Percentiles rank a stretch among this genome's conserved stretches.
phyloP scores from a whole-genome alignment of 106 monocot genomes.

The Phalaenopsis equestris region DNA sequence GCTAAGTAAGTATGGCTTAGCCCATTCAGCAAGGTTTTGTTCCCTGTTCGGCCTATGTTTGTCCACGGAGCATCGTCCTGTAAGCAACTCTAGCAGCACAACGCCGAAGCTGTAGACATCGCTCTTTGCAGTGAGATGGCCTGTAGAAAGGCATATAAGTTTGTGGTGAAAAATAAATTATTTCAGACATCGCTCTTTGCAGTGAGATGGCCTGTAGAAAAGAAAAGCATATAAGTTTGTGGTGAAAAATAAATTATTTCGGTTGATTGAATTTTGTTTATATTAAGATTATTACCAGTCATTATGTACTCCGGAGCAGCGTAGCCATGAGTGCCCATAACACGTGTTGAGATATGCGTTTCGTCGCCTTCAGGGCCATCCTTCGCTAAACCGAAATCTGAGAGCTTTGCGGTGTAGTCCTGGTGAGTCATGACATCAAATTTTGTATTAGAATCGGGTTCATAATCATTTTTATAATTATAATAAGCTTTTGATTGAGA shows the following conservation, averaged over 20 bases:
- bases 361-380: slow-evolving; percentile 72
- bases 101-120: slow-evolving; percentile 92
- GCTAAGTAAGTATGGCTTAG: slow-evolving; percentile 33
- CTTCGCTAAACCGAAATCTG: slow-evolving; percentile 81
- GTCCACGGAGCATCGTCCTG: slow-evolving; percentile 46
- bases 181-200: slow-evolving; percentile 63
- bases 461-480: neutral
- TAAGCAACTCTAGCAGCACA: slow-evolving; percentile 57
- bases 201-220: slow-evolving; percentile 68
- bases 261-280: no score
- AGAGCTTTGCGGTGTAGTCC: slow-evolving; percentile 70
- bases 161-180: neutral
- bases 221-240: neutral
- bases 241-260: neutral
- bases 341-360: slow-evolving; percentile 66
- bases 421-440: slow-evolving; percentile 5
- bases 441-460: neutral
- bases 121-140: slow-evolving; percentile 67
- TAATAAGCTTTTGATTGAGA: no score
- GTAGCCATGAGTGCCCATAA: slow-evolving; percentile 83
- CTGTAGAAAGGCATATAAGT: slow-evolving; percentile 6
- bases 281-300: slow-evolving; percentile 35
- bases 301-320: slow-evolving; percentile 82
- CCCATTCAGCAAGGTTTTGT: slow-evolving; percentile 66
- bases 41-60: slow-evolving; percentile 35